Base-by-base conservation (phyloP, 192 early-diverging fungal genomes). In the Rhizophagus prolifer region DNA sequence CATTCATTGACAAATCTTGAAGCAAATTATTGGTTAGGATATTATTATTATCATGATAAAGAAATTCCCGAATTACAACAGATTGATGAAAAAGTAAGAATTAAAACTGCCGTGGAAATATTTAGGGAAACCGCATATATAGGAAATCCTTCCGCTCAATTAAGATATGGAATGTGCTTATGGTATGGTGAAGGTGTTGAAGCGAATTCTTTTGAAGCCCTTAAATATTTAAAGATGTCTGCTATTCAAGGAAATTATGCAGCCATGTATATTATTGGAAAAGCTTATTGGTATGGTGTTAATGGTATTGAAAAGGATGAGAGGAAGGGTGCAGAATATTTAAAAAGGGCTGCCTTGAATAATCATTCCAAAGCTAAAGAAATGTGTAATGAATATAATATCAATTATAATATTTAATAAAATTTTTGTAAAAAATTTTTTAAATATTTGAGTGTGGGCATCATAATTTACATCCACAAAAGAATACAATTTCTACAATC, bases 261-360 rank as follows among this genome's bases (percentile, higher is more conserved):
- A 1, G 72, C 58, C 0, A 74, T 74, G 72, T 74, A 74, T 63
- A 74, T 30, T 74, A 44, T 74, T 74, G 36, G 4, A 60, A 38
- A 36, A 36, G 36, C 0, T 36, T 36, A 6, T 36, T 36, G 36
- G 36, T 7, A 36, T 36, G 36, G 31, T 34, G 59, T 58, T 12
- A 61, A 16, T 13, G 58, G 30, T 23, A 9, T 62, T 19, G 16
- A 21, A 10, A 31, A 44, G 10, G 60, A 74, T 44, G 3, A 74
- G 21, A 12, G 0, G 8, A 4, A 8, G 5, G 36, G 36, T 36
- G 36, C 36, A 6, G 36, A 36, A 36, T 36, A 36, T 36, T 36
- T 36, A 36, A 36, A 8, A 36, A 36, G 7, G 8, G 6, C 36
- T 36, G 36, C 36, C 0, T 36, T 36, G 7, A 36, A 8, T 8